Conservation (phyloP, 768 basidiomycete genomes). For the Mycena venus region DNA sequence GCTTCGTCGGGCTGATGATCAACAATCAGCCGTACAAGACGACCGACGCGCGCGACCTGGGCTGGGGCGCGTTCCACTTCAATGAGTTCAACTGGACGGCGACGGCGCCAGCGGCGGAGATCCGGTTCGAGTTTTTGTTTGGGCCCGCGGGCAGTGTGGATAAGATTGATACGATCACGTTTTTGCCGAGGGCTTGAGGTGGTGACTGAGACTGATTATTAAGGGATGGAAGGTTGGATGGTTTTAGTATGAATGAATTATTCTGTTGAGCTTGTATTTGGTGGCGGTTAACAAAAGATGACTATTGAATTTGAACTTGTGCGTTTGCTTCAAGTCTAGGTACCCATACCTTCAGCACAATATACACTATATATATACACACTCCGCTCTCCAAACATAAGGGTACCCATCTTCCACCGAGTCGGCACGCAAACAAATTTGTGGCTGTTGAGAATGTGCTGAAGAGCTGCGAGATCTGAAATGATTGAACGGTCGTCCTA, state of each 20-base stretch:
- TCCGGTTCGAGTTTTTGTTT: constrained; percentile 7
- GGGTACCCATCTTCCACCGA: constrained; percentile 3
- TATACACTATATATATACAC: constrained; percentile 1
- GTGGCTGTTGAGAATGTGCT: background rate
- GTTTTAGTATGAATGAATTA: constrained; percentile 6
- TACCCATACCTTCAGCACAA: constrained; percentile 3
- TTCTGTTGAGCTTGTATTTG: constrained; percentile 7
- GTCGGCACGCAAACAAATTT: constrained; percentile 3
- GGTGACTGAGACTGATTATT: background rate
- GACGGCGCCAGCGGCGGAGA: constrained; percentile 7
- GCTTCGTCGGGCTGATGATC: constrained; percentile 5
- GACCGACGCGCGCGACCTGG: constrained; percentile 2
- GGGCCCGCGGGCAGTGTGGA: constrained; percentile 3
- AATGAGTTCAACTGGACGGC: constrained; percentile 8
- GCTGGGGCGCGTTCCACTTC: constrained; percentile 7
- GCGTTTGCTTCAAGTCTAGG: background rate
- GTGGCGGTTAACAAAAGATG: background rate
- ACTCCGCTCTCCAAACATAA: constrained; percentile 1
- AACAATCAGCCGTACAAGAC: constrained; percentile 6
- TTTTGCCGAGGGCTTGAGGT: constrained; percentile 7
- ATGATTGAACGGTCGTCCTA: constrained; percentile 1
- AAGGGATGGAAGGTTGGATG: constrained; percentile 1
- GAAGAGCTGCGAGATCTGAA: constrained; percentile 1
- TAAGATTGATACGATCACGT: constrained; percentile 7
- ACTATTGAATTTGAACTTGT: constrained; percentile 3